phyloP scores from a whole-genome alignment of 257 asterid genomes.

The Jacaranda mimosifolia region DNA sequence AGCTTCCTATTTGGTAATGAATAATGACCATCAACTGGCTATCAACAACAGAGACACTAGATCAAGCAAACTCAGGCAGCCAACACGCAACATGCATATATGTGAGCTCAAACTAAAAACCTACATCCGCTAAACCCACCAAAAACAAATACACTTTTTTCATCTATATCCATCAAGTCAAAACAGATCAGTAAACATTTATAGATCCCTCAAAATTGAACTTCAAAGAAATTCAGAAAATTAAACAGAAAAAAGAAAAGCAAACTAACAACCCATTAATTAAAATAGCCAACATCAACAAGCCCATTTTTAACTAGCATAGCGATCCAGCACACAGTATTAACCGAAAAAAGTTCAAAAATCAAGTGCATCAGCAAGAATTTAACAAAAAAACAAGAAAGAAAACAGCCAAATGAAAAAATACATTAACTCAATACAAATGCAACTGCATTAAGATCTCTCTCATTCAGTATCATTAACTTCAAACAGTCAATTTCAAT shows the following conservation, averaged over 20 bases:
- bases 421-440: not conserved
- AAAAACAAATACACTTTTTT: not conserved
- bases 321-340: constrained; percentile 21
- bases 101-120: not conserved
- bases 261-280: constrained; percentile 19
- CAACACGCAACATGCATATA: not conserved
- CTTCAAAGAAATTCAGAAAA: constrained; percentile 7
- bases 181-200: constrained; percentile 23
- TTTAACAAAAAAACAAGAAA: not conserved
- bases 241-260: not conserved
- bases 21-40: not conserved
- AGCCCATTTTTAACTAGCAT: not conserved
- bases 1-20: constrained; percentile 14
- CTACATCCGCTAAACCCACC: constrained; percentile 8
- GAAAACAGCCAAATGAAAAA: not conserved
- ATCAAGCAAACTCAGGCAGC: constrained; percentile 15
- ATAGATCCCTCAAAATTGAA: constrained; percentile 37
- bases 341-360: not conserved
- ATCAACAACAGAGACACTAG: constrained; percentile 17
- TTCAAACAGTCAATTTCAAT: constrained; percentile 34
- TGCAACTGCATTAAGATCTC: constrained; percentile 46
- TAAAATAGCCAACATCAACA: constrained; percentile 16
- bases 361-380: constrained; percentile 3
- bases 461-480: constrained; percentile 28
- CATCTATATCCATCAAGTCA: not conserved